phyloP scores from a whole-genome alignment of 257 asterid genomes.

The Mentha longifolia region DNA sequence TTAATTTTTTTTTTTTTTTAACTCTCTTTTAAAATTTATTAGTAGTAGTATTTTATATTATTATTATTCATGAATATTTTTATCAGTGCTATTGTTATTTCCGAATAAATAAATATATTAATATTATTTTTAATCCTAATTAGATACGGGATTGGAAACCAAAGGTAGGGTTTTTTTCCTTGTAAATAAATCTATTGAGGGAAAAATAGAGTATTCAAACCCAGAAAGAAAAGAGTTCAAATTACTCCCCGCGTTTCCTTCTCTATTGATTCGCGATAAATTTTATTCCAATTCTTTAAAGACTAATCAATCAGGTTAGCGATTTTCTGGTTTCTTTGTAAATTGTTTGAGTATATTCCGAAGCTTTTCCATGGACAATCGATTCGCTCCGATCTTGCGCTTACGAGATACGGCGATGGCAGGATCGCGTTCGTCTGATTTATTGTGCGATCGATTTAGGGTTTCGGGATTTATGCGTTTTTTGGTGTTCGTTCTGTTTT shows the following conservation, averaged over 20 bases:
- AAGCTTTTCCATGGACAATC: not conserved
- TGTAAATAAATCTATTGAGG: too few species aligned
- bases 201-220: too few species aligned
- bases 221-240: not conserved
- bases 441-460: constrained; percentile 13
- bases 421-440: constrained; percentile 16
- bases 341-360: constrained; percentile 6
- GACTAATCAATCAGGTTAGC: constrained; percentile 28
- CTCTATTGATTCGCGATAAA: not conserved
- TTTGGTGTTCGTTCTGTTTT: constrained; percentile 16
- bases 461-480: constrained; percentile 12
- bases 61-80: too few species aligned
- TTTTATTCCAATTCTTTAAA: not conserved
- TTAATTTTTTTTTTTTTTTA: too few species aligned
- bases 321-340: not conserved
- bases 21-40: not conserved
- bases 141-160: too few species aligned
- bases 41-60: too few species aligned
- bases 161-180: too few species aligned
- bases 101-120: too few species aligned
- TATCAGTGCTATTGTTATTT: too few species aligned
- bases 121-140: too few species aligned
- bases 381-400: constrained; percentile 17
- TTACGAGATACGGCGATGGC: constrained; percentile 23
- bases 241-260: not conserved